These are phyloP conservation scores for Penicillium cosmopolitanum DNA, from an alignment of 495 filamentous ascomycete genomes.

Conservation along the genomic window DNA sequence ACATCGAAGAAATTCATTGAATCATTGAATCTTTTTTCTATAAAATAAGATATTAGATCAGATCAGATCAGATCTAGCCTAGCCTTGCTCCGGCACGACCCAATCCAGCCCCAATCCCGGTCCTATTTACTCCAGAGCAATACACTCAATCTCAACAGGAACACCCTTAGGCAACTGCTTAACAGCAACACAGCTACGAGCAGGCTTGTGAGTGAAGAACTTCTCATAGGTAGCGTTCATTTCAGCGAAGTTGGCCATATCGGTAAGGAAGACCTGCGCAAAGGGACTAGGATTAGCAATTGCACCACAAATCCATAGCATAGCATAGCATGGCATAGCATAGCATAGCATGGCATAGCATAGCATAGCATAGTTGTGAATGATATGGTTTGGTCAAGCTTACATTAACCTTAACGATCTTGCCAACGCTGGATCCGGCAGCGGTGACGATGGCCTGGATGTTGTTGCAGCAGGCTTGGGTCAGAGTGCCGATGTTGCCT, in stretches of 20 bases:
- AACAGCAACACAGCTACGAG: slow-evolving; percentile 90
- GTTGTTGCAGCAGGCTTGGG: slow-evolving; percentile 74
- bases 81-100: too few species aligned
- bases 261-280: slow-evolving; percentile 71
- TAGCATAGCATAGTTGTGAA: too few species aligned
- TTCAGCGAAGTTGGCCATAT: slow-evolving; percentile 82
- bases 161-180: slow-evolving; percentile 88
- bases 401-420: slow-evolving; percentile 75
- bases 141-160: slow-evolving; percentile 89
- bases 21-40: not conserved
- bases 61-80: too few species aligned
- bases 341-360: too few species aligned
- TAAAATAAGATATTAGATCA: not conserved
- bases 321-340: too few species aligned
- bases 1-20: not conserved
- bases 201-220: slow-evolving; percentile 86
- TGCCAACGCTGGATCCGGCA: slow-evolving; percentile 73
- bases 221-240: slow-evolving; percentile 91
- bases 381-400: not conserved
- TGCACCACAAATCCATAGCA: too few species aligned
- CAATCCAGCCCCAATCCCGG: not conserved
- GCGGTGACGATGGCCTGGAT: slow-evolving; percentile 75
- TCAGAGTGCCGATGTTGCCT: slow-evolving; percentile 78
- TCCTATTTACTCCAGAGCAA: slow-evolving; percentile 59
- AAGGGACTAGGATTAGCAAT: too few species aligned